phyloP scores from a whole-genome alignment of 2,329 filamentous ascomycete species.

The Gaeumannomyces tritici region DNA sequence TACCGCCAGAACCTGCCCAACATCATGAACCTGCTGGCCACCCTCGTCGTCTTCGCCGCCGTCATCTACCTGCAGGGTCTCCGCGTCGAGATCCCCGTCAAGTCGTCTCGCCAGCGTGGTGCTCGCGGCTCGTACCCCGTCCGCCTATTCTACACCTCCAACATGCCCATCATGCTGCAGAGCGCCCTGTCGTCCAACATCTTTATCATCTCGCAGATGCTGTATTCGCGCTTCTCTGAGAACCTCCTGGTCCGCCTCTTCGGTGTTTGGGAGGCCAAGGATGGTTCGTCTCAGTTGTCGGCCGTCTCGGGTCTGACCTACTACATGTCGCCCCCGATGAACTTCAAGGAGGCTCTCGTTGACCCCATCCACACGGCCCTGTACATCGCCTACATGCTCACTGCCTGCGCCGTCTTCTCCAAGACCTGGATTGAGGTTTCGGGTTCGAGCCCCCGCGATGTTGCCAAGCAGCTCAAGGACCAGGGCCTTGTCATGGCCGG shows the following conservation, averaged over 20 bases:
- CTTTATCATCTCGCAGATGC: conserved; percentile 98
- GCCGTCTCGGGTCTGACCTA: conserved; percentile 91
- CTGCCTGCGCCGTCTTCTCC: conserved; percentile 88
- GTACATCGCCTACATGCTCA: conserved; percentile 96
- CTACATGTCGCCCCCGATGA: conserved; percentile 98
- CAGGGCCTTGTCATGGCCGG: conserved; percentile 99
- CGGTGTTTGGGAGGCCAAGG: conserved; percentile 96
- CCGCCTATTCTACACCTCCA: conserved; percentile 99
- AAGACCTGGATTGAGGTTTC: conserved; percentile 99
- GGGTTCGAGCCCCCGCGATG: conserved; percentile 91
- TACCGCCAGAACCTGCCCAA: conserved; percentile 99
- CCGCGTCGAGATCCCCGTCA: conserved; percentile 99
- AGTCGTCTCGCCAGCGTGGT: conserved; percentile 97
- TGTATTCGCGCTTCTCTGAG: conserved; percentile 97
- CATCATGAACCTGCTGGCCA: conserved; percentile 96
- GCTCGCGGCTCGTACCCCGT: conserved; percentile 97
- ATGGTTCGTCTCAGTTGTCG: conserved; percentile 91
- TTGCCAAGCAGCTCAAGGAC: conserved; percentile 99
- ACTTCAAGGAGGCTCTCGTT: conserved; percentile 92
- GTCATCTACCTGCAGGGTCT: conserved; percentile 99
- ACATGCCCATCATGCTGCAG: conserved; percentile 99
- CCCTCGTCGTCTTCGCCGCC: conserved; percentile 84
- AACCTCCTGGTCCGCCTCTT: conserved; percentile 96
- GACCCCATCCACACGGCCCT: conserved; percentile 94
- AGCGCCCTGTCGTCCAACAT: conserved; percentile 97